These are phyloP conservation scores for Parietaria judaica DNA, from an alignment of 306 rosid species.

Conservation along the genomic window DNA sequence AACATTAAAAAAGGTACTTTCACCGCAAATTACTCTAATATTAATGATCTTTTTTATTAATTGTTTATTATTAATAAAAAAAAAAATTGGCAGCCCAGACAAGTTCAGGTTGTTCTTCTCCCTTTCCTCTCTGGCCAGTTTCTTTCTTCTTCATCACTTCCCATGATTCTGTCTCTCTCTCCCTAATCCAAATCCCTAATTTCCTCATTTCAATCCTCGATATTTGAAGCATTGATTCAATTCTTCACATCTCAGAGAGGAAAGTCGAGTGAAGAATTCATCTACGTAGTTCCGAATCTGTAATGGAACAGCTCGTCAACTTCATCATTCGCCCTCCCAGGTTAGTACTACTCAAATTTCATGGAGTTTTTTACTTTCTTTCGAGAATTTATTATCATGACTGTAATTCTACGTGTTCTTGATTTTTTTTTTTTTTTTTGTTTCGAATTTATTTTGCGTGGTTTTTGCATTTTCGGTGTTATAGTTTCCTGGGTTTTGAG, in stretches of 20 bases:
- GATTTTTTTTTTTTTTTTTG: background rate
- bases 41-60: no score
- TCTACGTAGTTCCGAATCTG: slow-evolving; percentile 24
- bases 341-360: slow-evolving; percentile 11
- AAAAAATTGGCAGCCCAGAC: slow-evolving; percentile 13
- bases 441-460: slow-evolving; percentile 5
- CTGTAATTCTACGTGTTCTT: slow-evolving; percentile 17
- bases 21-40: no score
- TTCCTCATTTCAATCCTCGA: background rate
- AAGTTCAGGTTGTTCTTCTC: slow-evolving; percentile 7
- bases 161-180: background rate
- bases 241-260: background rate
- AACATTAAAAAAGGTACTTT: no score
- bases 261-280: background rate
- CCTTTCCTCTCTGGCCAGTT: slow-evolving; percentile 20
- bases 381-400: slow-evolving; percentile 1
- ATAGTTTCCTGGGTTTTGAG: slow-evolving; percentile 14
- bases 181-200: no score
- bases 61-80: slow-evolving; percentile 16
- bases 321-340: slow-evolving; percentile 61
- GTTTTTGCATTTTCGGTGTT: slow-evolving; percentile 8
- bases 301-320: slow-evolving; percentile 57
- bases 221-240: no score
- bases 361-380: background rate
- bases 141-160: slow-evolving; percentile 17